Conservation (phyloP, 352 stramenopile genomes). For the Lagenidium sp. region DNA sequence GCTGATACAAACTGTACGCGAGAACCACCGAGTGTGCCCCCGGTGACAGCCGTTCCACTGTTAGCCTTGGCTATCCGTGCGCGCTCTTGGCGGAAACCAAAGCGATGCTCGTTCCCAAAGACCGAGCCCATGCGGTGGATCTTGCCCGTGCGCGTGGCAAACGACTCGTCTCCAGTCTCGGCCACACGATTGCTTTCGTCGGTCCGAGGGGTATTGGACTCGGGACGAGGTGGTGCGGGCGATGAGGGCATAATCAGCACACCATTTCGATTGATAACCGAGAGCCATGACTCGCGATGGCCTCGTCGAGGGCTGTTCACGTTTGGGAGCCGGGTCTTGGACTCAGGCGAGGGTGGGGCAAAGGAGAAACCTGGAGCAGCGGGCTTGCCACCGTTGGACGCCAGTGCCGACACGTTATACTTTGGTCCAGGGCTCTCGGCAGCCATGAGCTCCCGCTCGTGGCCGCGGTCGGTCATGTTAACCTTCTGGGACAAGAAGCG, state of each 20-base stretch:
- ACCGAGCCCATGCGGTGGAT: conserved; percentile 21
- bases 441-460: conserved; percentile 71
- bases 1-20: conserved; percentile 72
- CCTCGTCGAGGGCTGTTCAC: conserved; percentile 42
- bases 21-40: conserved; percentile 17
- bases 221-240: conserved; percentile 5
- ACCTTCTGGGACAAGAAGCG: conserved; percentile 82
- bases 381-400: conserved; percentile 41
- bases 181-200: background rate
- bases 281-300: conserved; percentile 74
- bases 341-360: conserved; percentile 33
- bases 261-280: conserved; percentile 76
- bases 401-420: conserved; percentile 63
- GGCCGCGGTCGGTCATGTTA: conserved; percentile 44
- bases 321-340: conserved; percentile 41
- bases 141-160: background rate
- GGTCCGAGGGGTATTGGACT: background rate
- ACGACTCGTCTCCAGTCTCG: conserved; percentile 9
- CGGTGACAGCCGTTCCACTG: conserved; percentile 10
- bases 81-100: conserved; percentile 42
- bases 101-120: conserved; percentile 72
- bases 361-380: conserved; percentile 57
- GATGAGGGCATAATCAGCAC: conserved; percentile 63
- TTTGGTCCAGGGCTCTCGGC: conserved; percentile 73
- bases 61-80: background rate